Evolutionary conservation across 768 basidiomycete genomes (phyloP).

Genomic region (Lactarius trivialis): DNA sequence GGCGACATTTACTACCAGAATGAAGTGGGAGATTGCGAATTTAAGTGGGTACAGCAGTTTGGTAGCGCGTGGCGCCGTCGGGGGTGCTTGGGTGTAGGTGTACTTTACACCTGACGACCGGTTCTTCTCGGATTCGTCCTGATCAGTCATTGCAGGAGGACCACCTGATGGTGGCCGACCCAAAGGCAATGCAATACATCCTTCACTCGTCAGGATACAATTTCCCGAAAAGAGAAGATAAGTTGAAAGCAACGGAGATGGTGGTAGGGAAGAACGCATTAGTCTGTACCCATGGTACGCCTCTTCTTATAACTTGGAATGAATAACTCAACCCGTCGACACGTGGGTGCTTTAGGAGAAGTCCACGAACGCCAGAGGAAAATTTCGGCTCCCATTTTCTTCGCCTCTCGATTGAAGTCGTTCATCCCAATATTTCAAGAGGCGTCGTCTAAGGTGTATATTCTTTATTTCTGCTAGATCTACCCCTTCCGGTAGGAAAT

Average conservation of each 20-base stretch:
- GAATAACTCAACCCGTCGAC: neutral
- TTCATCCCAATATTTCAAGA: conserved; percentile 26
- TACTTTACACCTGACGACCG: neutral
- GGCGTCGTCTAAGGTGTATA: conserved; percentile 22
- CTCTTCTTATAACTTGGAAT: neutral
- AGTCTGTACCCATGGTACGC: conserved; percentile 20
- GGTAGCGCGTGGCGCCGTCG: conserved; percentile 19
- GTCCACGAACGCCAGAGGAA: conserved; percentile 24
- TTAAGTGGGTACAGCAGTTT: conserved; percentile 13
- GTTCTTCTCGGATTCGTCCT: neutral
- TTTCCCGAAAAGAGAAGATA: conserved; percentile 21
- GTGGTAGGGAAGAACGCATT: conserved; percentile 21
- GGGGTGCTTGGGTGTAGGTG: conserved; percentile 21
- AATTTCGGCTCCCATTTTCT: conserved; percentile 26
- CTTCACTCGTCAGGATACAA: conserved; percentile 28
- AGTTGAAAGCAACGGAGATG: conserved; percentile 21
- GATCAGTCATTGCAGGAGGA: conserved; percentile 1
- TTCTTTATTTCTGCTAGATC: neutral
- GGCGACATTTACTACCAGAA: conserved; percentile 21
- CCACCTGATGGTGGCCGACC: neutral
- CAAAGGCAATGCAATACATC: conserved; percentile 28
- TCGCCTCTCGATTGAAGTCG: conserved; percentile 21
- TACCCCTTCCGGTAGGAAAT: neutral
- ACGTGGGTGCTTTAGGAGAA: conserved; percentile 13
- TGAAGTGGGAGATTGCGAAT: conserved; percentile 26